A percentile compares a stretch with the other conserved stretches of the same genome.
These are phyloP conservation scores for Chaetomium olivaceum DNA, from an alignment of 2,329 filamentous ascomycete species.

Conservation along the genomic window DNA sequence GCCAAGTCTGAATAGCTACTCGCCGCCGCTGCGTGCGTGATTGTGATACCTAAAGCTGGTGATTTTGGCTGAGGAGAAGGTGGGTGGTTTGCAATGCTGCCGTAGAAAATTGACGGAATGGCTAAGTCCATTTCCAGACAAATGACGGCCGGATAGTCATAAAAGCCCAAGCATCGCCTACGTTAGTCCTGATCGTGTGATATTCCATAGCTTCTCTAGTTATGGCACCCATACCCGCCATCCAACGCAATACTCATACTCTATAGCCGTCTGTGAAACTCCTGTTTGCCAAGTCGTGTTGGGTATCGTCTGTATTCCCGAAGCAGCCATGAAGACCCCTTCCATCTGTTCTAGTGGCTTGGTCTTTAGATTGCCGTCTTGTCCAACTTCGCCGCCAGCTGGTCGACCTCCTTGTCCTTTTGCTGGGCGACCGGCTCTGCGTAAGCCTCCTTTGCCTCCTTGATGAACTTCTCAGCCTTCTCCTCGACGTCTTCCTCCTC, in stretches of 20 bases:
- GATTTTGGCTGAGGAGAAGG: not conserved
- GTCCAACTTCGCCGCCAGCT: slow-evolving; percentile 70
- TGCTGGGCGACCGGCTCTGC: slow-evolving; percentile 70
- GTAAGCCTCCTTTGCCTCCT: slow-evolving; percentile 71
- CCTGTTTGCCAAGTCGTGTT: slow-evolving; percentile 23
- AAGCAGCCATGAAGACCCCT: slow-evolving; percentile 6
- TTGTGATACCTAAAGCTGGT: not conserved
- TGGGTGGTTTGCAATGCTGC: not conserved
- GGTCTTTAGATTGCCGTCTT: slow-evolving; percentile 61
- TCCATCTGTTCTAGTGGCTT: slow-evolving; percentile 1
- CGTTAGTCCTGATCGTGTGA: not conserved
- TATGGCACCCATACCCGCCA: not conserved
- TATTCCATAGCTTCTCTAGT: not conserved
- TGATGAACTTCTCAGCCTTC: slow-evolving; percentile 67
- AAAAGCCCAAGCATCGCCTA: not conserved
- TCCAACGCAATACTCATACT: slow-evolving; percentile 19
- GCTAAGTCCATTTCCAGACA: not conserved
- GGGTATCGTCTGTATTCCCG: slow-evolving; percentile 32
- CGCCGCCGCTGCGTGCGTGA: not conserved
- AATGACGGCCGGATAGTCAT: no score
- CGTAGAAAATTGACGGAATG: not conserved
- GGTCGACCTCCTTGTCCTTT: slow-evolving; percentile 78
- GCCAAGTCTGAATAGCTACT: no score
- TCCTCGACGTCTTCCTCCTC: slow-evolving; percentile 63
- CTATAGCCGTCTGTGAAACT: slow-evolving; percentile 25